Conservation (phyloP, 768 basidiomycete genomes). For the Gelatoporia subvermispora region DNA sequence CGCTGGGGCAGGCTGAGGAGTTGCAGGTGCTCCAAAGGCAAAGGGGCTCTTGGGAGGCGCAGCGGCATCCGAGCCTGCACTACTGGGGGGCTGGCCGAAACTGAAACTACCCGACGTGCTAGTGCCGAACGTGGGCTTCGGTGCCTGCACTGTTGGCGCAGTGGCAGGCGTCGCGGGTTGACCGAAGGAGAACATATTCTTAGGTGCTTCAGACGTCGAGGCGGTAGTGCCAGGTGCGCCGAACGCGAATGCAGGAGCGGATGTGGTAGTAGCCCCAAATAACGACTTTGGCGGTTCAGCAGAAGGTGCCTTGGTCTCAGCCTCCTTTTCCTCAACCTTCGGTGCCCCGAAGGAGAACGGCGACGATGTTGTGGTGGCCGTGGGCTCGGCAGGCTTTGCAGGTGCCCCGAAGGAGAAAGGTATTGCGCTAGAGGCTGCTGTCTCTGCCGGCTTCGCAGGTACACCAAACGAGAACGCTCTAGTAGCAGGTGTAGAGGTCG, state of each 20-base stretch:
- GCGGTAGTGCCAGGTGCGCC: conserved; percentile 1
- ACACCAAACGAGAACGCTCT: conserved; percentile 6
- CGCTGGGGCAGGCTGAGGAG: conserved; percentile 21
- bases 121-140: conserved; percentile 38
- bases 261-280: conserved; percentile 7
- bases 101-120: conserved; percentile 34
- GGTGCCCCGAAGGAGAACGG: conserved; percentile 4
- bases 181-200: conserved; percentile 26
- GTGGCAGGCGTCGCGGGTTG: conserved; percentile 16
- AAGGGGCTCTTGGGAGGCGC: conserved; percentile 31
- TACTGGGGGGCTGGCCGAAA: conserved; percentile 34
- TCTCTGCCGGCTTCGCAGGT: conserved; percentile 8
- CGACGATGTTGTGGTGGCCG: conserved; percentile 1
- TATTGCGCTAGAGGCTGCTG: not conserved
- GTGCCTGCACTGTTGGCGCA: conserved; percentile 28
- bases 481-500: not conserved
- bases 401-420: conserved; percentile 12
- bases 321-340: conserved; percentile 9
- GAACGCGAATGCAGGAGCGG: conserved; percentile 9
- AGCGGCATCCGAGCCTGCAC: conserved; percentile 25
- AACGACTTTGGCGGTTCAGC: conserved; percentile 12
- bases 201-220: conserved; percentile 10
- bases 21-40: conserved; percentile 28
- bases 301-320: conserved; percentile 8
- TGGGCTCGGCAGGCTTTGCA: conserved; percentile 8